These are phyloP conservation scores for Ailanthus altissimus DNA, from an alignment of 345 rosid species.

Conservation along the genomic window DNA sequence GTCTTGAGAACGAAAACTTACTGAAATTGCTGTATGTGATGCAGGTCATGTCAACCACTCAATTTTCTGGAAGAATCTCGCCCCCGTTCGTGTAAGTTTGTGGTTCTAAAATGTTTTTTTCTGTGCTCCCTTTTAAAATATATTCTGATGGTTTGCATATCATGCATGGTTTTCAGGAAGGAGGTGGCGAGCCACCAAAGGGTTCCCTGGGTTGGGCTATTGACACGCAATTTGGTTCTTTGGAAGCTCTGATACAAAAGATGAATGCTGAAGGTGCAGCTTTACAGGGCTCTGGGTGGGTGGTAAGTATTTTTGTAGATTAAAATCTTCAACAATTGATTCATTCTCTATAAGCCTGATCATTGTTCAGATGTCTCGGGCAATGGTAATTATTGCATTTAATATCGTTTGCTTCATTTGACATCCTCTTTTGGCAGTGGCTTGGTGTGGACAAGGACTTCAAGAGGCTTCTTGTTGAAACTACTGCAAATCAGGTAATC, in stretches of 20 bases:
- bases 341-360: conserved; percentile 9
- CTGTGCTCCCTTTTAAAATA: background rate
- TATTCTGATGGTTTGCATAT: conserved; percentile 4
- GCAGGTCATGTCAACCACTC: conserved; percentile 95
- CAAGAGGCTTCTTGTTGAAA: conserved; percentile 87
- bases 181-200: conserved; percentile 94
- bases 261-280: conserved; percentile 95
- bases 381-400: background rate
- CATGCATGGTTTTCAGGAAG: conserved; percentile 50
- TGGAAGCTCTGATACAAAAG: conserved; percentile 74
- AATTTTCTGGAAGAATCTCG: conserved; percentile 88
- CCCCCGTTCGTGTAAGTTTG: conserved; percentile 62
- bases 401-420: background rate
- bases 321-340: background rate
- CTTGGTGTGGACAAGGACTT: conserved; percentile 81
- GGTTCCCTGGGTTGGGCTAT: conserved; percentile 75
- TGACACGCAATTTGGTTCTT: conserved; percentile 75
- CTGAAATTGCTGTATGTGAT: background rate
- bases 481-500: conserved; percentile 86
- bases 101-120: background rate
- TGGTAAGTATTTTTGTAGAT: conserved; percentile 52
- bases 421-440: conserved; percentile 52
- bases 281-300: conserved; percentile 99
- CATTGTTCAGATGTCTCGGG: background rate
- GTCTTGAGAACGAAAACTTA: background rate